Evolutionary conservation across 179 eudicot species (phyloP).

Genomic region (Beta macrorhiza): DNA sequence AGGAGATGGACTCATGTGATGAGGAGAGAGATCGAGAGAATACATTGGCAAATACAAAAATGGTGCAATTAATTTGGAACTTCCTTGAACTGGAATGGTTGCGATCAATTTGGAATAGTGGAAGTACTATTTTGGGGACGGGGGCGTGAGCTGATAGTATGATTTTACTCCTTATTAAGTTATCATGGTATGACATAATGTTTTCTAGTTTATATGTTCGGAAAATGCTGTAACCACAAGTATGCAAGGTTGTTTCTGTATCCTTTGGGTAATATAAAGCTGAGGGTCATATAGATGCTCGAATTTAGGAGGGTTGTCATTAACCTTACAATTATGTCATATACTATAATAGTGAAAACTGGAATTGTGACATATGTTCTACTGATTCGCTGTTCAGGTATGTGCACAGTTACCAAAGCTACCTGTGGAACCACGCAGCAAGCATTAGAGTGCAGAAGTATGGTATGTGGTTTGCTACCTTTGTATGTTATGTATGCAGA

Average conservation of each 20-base stretch:
- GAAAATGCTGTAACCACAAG: background rate
- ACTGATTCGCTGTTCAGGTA: conserved; percentile 53
- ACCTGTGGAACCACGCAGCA: conserved; percentile 95
- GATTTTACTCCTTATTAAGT: background rate
- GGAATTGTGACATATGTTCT: background rate
- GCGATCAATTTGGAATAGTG: no score
- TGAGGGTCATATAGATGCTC: background rate
- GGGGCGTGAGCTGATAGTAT: background rate
- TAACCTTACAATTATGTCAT: conserved; percentile 3
- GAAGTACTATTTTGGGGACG: no score
- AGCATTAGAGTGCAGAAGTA: conserved; percentile 79
- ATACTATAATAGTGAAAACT: background rate
- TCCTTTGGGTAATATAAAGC: background rate
- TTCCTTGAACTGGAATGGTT: no score
- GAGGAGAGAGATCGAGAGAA: no score
- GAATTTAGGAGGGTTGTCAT: background rate
- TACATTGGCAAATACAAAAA: no score
- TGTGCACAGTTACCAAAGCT: conserved; percentile 97
- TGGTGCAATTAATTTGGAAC: no score
- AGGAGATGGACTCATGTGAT: no score
- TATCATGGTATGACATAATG: background rate
- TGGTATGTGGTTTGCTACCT: conserved; percentile 46
- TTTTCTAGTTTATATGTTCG: background rate
- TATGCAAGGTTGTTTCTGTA: background rate
- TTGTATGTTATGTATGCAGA: background rate